Conservation (phyloP, 2,329 filamentous ascomycete species). For the Colletotrichum sp. region DNA sequence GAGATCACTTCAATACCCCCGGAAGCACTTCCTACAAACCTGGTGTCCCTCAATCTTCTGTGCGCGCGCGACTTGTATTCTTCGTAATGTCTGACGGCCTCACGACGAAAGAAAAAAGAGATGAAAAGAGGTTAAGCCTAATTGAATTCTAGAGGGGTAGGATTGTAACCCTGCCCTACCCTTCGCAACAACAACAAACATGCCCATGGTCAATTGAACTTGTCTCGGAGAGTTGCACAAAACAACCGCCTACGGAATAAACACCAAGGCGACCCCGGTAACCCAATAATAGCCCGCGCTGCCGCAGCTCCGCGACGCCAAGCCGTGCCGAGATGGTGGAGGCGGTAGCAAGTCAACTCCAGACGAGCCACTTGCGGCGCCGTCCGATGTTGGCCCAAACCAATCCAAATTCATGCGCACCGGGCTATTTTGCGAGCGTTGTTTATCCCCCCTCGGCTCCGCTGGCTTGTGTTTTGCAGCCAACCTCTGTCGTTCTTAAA, state of each 20-base stretch:
- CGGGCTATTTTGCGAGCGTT: background rate
- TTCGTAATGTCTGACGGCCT: background rate
- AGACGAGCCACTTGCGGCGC: slow-evolving; percentile 5
- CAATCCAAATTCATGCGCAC: background rate
- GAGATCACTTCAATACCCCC: background rate
- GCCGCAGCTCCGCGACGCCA: slow-evolving; percentile 19
- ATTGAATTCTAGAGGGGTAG: background rate
- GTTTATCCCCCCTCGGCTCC: background rate
- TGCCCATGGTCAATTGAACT: background rate
- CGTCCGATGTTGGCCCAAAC: slow-evolving; percentile 6
- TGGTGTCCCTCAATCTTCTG: background rate
- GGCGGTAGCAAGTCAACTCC: background rate
- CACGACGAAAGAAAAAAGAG: background rate
- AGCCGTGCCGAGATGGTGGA: slow-evolving; percentile 19
- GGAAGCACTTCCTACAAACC: background rate
- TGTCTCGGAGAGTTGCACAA: background rate
- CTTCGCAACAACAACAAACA: background rate
- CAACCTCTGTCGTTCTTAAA: background rate
- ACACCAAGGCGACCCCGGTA: background rate
- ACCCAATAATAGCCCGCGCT: slow-evolving; percentile 11
- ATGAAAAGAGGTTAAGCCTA: background rate
- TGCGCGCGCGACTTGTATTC: background rate
- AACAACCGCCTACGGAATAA: background rate
- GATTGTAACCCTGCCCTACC: background rate
- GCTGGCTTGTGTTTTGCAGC: background rate